Conservation (phyloP, 495 filamentous ascomycete genomes). For the Talaromyces wortmannii region DNA sequence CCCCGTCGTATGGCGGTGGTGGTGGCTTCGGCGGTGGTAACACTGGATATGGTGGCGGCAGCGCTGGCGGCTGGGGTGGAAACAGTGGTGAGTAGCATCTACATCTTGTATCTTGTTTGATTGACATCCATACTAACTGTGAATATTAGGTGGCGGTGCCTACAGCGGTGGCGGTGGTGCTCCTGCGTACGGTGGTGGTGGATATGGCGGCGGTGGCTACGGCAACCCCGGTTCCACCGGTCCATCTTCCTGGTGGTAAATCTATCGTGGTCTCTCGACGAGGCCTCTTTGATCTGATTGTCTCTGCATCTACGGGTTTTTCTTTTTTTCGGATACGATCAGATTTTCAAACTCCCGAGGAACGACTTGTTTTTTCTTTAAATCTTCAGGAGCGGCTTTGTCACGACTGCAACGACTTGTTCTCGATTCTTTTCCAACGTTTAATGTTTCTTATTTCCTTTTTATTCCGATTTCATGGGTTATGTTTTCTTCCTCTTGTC, state of each 20-base stretch:
- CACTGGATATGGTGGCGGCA: conserved; percentile 16
- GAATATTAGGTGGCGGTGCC: conserved; percentile 14
- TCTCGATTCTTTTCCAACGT: conserved; percentile 15
- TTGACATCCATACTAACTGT: not conserved
- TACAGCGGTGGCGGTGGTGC: conserved; percentile 30
- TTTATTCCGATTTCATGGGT: conserved; percentile 20
- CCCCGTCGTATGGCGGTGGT: conserved; percentile 38
- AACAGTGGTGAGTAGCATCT: conserved; percentile 22
- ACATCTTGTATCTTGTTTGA: not conserved
- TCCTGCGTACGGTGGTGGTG: conserved; percentile 42
- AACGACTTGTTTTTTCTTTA: conserved; percentile 5
- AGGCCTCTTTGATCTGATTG: conserved; percentile 39
- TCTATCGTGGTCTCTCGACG: conserved; percentile 39
- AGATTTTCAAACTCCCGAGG: conserved; percentile 39
- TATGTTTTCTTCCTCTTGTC: conserved; percentile 22
- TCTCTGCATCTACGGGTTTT: conserved; percentile 24
- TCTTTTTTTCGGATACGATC: conserved; percentile 40
- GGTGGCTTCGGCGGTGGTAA: conserved; percentile 42
- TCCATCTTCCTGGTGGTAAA: conserved; percentile 95
- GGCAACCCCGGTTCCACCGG: conserved; percentile 78
- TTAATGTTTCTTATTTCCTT: conserved; percentile 11
- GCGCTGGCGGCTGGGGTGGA: conserved; percentile 20
- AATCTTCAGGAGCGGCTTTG: conserved; percentile 39
- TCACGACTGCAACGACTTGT: conserved; percentile 42
- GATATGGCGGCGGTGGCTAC: conserved; percentile 54